These are phyloP conservation scores for Tilletia setariae DNA, from an alignment of 1,284 basidiomycete species.

Conservation along the genomic window DNA sequence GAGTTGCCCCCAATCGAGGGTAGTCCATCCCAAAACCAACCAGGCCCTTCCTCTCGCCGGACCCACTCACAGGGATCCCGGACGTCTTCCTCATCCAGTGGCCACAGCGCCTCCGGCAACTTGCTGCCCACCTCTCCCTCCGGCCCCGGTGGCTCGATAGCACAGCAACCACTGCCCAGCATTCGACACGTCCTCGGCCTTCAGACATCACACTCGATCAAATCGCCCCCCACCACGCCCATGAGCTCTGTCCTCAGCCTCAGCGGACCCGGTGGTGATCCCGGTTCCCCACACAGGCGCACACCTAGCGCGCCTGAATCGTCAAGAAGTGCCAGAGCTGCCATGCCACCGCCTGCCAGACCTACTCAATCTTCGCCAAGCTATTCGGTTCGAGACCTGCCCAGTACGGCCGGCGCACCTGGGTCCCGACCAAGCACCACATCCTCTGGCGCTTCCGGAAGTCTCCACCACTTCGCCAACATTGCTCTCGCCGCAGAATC, in stretches of 20 bases:
- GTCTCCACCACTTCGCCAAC: slow-evolving; percentile 10
- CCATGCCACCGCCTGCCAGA: slow-evolving; percentile 2
- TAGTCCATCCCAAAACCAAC: not conserved
- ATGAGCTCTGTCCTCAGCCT: not conserved
- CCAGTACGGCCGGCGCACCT: not conserved
- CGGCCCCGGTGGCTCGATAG: not conserved
- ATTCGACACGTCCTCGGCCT: slow-evolving; percentile 13
- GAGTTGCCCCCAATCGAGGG: slow-evolving; percentile 13
- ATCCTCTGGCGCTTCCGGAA: not conserved
- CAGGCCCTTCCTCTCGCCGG: not conserved
- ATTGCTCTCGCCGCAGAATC: slow-evolving; percentile 1
- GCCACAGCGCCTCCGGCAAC: not conserved
- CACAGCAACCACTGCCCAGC: not conserved
- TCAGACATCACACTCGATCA: not conserved
- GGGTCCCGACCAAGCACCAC: not conserved
- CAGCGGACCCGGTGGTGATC: not conserved
- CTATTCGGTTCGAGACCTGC: not conserved
- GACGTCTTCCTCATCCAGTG: not conserved
- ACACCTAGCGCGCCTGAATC: slow-evolving; percentile 8
- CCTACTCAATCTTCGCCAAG: slow-evolving; percentile 8
- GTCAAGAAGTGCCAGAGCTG: not conserved
- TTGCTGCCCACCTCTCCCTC: not conserved
- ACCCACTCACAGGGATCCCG: slow-evolving; percentile 9
- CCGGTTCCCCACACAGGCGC: not conserved
- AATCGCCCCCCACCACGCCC: not conserved